Conservation (phyloP, 2,329 filamentous ascomycete species). For the Colletotrichum camelliae region DNA sequence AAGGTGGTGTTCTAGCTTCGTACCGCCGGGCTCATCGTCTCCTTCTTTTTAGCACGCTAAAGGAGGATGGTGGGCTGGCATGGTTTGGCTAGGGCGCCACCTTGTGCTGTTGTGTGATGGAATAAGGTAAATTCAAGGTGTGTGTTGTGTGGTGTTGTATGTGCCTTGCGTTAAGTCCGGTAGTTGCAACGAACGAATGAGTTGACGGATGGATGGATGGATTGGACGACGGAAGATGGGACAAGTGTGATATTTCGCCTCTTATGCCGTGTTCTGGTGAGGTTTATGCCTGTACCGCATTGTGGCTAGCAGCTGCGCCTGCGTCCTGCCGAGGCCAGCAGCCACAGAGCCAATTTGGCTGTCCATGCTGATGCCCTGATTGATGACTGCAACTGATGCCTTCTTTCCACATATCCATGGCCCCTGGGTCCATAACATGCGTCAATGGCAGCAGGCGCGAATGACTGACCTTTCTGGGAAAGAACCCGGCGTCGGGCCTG, state of each 20-base stretch:
- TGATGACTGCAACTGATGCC: not conserved
- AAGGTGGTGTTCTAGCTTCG: not conserved
- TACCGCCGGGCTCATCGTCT: not conserved
- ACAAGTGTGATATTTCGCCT: conserved; percentile 3
- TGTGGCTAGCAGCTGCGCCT: not conserved
- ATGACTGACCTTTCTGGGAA: not conserved
- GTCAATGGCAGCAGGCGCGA: not conserved
- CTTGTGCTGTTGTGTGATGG: not conserved
- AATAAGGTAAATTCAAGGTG: not conserved
- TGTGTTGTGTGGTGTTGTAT: not conserved
- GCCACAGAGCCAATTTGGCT: not conserved
- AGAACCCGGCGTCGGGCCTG: not conserved
- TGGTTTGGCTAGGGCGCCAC: not conserved
- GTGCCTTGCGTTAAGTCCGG: not conserved
- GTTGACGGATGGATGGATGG: not conserved
- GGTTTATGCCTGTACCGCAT: not conserved
- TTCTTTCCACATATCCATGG: not conserved
- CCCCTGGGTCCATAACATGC: not conserved
- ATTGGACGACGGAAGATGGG: conserved; percentile 15
- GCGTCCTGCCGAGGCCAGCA: not conserved
- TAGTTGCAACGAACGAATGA: not conserved
- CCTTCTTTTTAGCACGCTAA: not conserved
- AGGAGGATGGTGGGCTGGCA: not conserved
- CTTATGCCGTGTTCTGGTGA: not conserved
- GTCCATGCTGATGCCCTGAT: not conserved